Conservation (phyloP, 805 yeast genomes). For the Hanseniaspora taiwanica region DNA sequence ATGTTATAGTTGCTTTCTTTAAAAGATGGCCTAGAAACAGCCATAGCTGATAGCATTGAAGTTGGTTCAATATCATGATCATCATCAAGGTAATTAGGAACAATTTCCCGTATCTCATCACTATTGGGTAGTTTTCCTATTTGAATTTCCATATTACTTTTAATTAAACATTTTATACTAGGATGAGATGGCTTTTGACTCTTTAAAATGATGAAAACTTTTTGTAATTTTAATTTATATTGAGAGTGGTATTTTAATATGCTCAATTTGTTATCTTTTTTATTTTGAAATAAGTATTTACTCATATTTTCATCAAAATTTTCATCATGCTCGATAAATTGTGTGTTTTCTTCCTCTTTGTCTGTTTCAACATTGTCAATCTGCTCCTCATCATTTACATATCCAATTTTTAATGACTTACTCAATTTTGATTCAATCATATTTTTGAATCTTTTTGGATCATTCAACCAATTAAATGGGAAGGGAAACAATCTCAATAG, state of each 20-base stretch:
- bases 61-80: too few relatives aligned
- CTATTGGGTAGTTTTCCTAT: neutral
- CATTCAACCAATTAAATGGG: slow-evolving; percentile 53
- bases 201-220: neutral
- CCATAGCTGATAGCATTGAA: too few relatives aligned
- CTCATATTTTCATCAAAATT: neutral
- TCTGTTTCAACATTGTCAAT: slow-evolving; percentile 5
- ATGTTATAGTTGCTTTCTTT: slow-evolving; percentile 1
- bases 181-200: neutral
- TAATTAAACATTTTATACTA: neutral
- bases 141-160: neutral
- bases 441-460: slow-evolving; percentile 39
- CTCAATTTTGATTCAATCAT: slow-evolving; percentile 21
- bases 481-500: slow-evolving; percentile 46
- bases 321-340: slow-evolving; percentile 16
- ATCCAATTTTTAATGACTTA: slow-evolving; percentile 15
- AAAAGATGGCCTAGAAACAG: neutral
- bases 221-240: neutral
- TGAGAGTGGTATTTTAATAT: neutral
- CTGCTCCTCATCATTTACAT: slow-evolving; percentile 12
- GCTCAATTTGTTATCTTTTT: neutral
- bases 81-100: neutral
- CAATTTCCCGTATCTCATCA: neutral
- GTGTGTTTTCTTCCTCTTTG: slow-evolving; percentile 4
- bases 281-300: neutral